A percentile compares a stretch with the other conserved stretches of the same genome.
phyloP scores from a whole-genome alignment of 768 basidiomycete genomes.

The Leccinum aurantiacum region DNA sequence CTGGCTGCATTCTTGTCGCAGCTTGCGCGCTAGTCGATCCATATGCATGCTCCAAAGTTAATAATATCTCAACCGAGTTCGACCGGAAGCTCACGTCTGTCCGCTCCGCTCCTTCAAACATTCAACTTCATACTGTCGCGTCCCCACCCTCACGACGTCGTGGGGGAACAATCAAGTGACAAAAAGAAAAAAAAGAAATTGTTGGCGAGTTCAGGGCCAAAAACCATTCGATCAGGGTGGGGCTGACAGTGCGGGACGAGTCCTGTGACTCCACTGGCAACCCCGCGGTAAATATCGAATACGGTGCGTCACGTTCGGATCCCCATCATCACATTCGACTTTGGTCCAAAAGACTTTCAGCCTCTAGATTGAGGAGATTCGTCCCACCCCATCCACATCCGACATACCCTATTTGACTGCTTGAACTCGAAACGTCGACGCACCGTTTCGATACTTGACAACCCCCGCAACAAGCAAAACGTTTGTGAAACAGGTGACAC shows the following conservation, averaged over 20 bases:
- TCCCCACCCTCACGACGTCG: neutral
- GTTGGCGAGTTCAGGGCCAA: neutral
- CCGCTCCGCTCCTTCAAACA: neutral
- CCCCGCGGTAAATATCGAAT: neutral
- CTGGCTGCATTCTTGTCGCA: neutral
- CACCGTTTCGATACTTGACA: neutral
- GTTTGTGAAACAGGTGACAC: constrained; percentile 8
- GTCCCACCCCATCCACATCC: neutral
- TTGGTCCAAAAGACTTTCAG: neutral
- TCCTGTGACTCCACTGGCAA: neutral
- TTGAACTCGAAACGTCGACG: neutral
- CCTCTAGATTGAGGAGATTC: neutral
- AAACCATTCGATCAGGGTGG: constrained; percentile 30
- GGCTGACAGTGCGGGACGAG: neutral
- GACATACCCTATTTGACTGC: neutral
- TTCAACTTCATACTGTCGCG: neutral
- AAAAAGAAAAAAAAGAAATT: neutral
- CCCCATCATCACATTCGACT: neutral
- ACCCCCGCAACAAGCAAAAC: neutral
- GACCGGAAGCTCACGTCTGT: neutral
- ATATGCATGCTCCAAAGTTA: neutral
- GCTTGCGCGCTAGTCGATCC: neutral
- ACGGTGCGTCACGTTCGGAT: neutral
- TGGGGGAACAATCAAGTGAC: neutral
- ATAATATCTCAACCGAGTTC: neutral